Conservation (phyloP, 2,329 filamentous ascomycete genomes). For the Mycosphaerella arachidis region DNA sequence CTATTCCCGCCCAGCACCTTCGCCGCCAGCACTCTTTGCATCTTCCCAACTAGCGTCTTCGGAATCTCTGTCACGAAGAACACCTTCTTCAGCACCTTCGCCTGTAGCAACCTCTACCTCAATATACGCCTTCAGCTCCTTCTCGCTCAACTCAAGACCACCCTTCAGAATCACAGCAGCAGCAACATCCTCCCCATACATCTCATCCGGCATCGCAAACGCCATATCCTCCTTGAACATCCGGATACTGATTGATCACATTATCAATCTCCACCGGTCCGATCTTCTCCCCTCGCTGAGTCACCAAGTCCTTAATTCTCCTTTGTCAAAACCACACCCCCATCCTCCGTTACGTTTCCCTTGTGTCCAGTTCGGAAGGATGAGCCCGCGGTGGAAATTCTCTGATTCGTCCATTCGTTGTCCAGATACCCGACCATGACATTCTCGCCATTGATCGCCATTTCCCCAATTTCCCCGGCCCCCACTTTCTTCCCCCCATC, state of each 20-base stretch:
- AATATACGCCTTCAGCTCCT: neutral
- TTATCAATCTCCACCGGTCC: neutral
- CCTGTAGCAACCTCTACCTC: neutral
- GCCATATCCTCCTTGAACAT: neutral
- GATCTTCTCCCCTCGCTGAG: neutral
- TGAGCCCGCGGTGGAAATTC: slow-evolving; percentile 65
- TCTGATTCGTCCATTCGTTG: slow-evolving; percentile 68
- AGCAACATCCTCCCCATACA: neutral
- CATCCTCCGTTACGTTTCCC: slow-evolving; percentile 71
- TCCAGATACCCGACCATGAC: slow-evolving; percentile 82
- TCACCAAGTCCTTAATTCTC: slow-evolving; percentile 59
- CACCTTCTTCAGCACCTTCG: neutral
- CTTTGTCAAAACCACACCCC: slow-evolving; percentile 78
- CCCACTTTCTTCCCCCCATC: slow-evolving; percentile 63
- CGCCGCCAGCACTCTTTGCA: neutral
- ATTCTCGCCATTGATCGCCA: slow-evolving; percentile 57
- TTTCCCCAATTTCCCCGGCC: slow-evolving; percentile 44
- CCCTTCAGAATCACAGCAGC: neutral
- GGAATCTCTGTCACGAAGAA: neutral
- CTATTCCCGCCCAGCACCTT: neutral
- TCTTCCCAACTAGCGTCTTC: neutral
- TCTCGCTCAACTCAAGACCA: neutral
- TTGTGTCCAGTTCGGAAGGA: slow-evolving; percentile 88
- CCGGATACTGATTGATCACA: neutral
- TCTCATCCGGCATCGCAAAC: neutral